Base-by-base conservation (phyloP, 73 alveolate genomes). In the Halteria grandinella region DNA sequence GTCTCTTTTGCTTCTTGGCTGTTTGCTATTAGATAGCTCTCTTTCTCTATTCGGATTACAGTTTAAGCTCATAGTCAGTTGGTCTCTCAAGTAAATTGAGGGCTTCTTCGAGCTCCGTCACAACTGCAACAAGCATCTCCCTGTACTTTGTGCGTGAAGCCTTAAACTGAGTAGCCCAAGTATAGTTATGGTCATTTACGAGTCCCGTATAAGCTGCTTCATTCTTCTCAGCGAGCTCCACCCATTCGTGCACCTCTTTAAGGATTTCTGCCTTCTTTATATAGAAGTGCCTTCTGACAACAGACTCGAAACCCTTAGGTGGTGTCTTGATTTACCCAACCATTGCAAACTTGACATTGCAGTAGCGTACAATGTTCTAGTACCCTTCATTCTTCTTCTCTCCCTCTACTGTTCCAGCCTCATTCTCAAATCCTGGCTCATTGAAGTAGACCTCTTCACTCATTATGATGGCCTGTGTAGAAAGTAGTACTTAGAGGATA, bases 391-490 rank as follows among this genome's bases (percentile, higher is more conserved):
- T 96, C 80, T 91, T 93, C 58, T 85, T 91, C 59, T 91, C 98
- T 69, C 98, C 99, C 28, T 88, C 95, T 12, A 96, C 93, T 14
- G 99, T 93, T 11, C 98, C 98, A 60, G 89, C 95, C 62, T 93
- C 98, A 31, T 95, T 78, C 84, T 96, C 99, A 75, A 90, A 96
- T 12, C 97, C 97, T 55, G 99, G 99, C 83, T 96, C 99, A 75
- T 96, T 96, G 89, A 90, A 95, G 75, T 94, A 94, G 11, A 96
- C 97, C 54, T 93, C 96, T 54, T 95, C 98, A 87, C 95, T 87
- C 99, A 96, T 96, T 21, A 96, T 94, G 32, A 96, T 93, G 10
- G 98, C 97, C 85, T 95, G 94, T 10, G 93, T 91, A 8, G 97
- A 87, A 24, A 96, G 86, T 28, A 96, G 88, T 24, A 96, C 99